Base-by-base conservation (phyloP, 495 filamentous ascomycete species). In the Lasiosphaeriaceae sp. region DNA sequence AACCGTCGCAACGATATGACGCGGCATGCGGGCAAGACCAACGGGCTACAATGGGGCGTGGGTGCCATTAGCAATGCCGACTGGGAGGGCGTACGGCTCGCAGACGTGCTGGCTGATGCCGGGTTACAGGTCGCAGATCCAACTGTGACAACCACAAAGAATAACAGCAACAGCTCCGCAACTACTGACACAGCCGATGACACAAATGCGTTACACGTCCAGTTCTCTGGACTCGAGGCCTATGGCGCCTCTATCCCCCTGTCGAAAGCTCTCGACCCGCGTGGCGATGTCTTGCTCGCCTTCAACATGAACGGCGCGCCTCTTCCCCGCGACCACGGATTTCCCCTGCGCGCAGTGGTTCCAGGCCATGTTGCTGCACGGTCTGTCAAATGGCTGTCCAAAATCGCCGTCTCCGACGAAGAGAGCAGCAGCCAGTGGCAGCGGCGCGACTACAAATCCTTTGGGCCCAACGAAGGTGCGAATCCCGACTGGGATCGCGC, bases 361-460 rank as follows among this genome's bases (percentile, higher is more conserved):
- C 85, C 85, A 6, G 85, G 85, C 4, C 74, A 81, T 35, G 81
- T 80, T 4, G 85, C 81, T 4, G 85, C 80, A 12, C 74, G 84
- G 29, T 82, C 76, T 47, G 85, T 88, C 14, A 88, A 88, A 60
- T 88, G 84, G 83, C 74, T 87, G 0, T 80, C 77, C 63, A 76
- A 75, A 20, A 84, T 88, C 52, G 80, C 76, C 4, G 67, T 87
- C 2, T 74, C 78, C 26, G 77, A 80, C 50, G 76, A 83, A 55
- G 85, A 87, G 55, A 82, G 76, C 24, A 64, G 62, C 1, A 81
- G 79, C 47, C 73, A 82, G 57, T 88, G 84, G 72, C 83, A 86
- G 62, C 75, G 79, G 14, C 74, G 72, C 34, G 85, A 87, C 62
- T 88, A 88, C 72, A 86, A 86, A 55, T 73, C 77, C 44, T 79